phyloP scores from a whole-genome alignment of 2,329 filamentous ascomycete species.

The Neofusicoccum cordaticola region DNA sequence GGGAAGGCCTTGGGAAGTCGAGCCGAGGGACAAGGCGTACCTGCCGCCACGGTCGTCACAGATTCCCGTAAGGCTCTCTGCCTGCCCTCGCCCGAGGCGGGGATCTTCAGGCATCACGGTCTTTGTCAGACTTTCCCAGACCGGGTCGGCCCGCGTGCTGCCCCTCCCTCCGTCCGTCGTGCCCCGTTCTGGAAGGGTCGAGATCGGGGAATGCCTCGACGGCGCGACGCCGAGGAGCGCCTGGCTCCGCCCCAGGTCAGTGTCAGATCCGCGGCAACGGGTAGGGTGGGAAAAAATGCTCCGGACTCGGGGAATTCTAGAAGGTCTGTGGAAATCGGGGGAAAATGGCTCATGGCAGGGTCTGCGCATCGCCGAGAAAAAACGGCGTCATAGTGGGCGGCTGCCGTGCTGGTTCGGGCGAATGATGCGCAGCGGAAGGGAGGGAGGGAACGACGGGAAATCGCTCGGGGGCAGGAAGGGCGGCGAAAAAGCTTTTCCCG shows the following conservation, averaged over 20 bases:
- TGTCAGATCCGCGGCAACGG: background rate
- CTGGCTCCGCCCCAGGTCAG: background rate
- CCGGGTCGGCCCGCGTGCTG: constrained; percentile 7
- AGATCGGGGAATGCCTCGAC: background rate
- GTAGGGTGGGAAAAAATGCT: background rate
- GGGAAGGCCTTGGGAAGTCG: background rate
- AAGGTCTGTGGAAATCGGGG: background rate
- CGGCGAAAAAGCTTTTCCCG: background rate
- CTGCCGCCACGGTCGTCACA: background rate
- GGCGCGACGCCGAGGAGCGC: no score
- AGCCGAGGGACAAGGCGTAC: constrained; percentile 1
- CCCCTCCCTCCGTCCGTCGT: no score
- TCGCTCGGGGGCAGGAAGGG: background rate
- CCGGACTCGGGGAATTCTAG: background rate
- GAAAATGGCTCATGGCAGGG: constrained; percentile 6
- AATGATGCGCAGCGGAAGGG: constrained; percentile 3
- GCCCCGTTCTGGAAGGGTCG: background rate
- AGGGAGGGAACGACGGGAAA: background rate
- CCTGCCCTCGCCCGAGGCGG: background rate
- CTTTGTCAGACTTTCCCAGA: background rate
- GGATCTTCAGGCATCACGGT: background rate
- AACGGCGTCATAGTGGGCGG: background rate
- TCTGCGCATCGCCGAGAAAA: background rate
- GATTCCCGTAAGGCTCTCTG: background rate
- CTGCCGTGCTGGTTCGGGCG: background rate